Conservation (phyloP, 2,329 filamentous ascomycete species). For the Diaporthe batatas region DNA sequence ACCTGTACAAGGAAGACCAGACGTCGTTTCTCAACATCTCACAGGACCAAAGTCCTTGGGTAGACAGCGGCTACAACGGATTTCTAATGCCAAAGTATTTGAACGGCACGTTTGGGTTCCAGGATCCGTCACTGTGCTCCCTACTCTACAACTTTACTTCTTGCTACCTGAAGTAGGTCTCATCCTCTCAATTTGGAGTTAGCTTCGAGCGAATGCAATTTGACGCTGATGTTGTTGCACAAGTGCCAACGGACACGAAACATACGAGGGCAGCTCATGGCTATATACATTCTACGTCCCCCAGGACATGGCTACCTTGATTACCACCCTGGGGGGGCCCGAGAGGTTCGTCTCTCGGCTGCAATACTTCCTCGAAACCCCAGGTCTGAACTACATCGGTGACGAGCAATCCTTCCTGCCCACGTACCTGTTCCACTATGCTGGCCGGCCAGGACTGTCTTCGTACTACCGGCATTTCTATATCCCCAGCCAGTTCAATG, state of each 20-base stretch:
- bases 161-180: slow-evolving; percentile 43
- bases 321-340: slow-evolving; percentile 66
- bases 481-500: slow-evolving; percentile 72
- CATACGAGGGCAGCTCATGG: slow-evolving; percentile 77
- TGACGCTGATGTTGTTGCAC: not conserved
- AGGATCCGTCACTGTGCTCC: slow-evolving; percentile 73
- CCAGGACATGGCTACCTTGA: slow-evolving; percentile 58
- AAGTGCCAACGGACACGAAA: slow-evolving; percentile 66
- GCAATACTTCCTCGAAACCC: slow-evolving; percentile 64
- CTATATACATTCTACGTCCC: slow-evolving; percentile 74
- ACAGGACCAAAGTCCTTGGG: slow-evolving; percentile 22
- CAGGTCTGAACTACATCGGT: slow-evolving; percentile 55
- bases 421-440: slow-evolving; percentile 74
- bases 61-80: slow-evolving; percentile 72
- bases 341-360: slow-evolving; percentile 66
- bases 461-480: slow-evolving; percentile 67
- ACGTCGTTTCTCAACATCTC: slow-evolving; percentile 56
- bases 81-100: slow-evolving; percentile 76
- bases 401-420: slow-evolving; percentile 70
- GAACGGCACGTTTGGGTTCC: slow-evolving; percentile 75
- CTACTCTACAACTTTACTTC: slow-evolving; percentile 59
- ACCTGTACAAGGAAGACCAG: slow-evolving; percentile 71
- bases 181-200: no score
- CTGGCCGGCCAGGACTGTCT: slow-evolving; percentile 66
- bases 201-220: not conserved